These are phyloP conservation scores for Sporisorium graminicola DNA, from an alignment of 1,284 basidiomycete genomes.

Conservation along the genomic window DNA sequence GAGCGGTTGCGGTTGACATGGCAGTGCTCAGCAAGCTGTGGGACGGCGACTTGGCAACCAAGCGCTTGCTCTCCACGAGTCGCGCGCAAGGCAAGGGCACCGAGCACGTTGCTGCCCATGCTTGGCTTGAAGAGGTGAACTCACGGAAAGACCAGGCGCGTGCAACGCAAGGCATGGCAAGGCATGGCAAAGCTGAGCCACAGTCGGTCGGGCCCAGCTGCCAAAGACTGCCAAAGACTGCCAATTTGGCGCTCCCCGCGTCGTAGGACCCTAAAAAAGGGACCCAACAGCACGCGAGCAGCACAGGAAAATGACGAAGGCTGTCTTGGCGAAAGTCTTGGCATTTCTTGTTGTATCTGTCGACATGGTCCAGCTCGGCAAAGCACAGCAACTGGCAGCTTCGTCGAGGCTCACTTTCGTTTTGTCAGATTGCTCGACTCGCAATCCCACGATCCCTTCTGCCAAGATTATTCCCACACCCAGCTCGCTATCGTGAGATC, in stretches of 20 bases:
- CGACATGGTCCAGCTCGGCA: neutral
- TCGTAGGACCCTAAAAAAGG: conserved; percentile 5
- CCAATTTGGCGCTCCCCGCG: neutral
- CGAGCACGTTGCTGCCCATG: conserved; percentile 5
- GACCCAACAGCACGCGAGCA: neutral
- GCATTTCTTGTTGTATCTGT: conserved; percentile 5
- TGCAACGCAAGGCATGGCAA: neutral
- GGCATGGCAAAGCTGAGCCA: too few relatives aligned
- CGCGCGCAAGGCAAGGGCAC: neutral
- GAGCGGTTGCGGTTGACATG: neutral
- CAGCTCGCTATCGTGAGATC: conserved; percentile 2
- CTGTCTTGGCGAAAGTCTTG: conserved; percentile 35
- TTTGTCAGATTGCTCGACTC: neutral
- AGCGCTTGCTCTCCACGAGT: neutral
- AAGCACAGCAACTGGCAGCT: neutral
- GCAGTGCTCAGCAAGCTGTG: conserved; percentile 7
- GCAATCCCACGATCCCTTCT: neutral
- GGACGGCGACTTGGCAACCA: neutral
- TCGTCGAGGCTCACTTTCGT: neutral
- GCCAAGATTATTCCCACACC: conserved; percentile 13
- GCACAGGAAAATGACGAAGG: conserved; percentile 23
- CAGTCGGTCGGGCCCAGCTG: conserved; percentile 5
- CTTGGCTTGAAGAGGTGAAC: neutral
- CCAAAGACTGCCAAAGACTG: neutral
- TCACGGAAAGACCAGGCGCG: neutral